Base-by-base conservation (phyloP, 805 yeast species). In the Lachancea cidri region DNA sequence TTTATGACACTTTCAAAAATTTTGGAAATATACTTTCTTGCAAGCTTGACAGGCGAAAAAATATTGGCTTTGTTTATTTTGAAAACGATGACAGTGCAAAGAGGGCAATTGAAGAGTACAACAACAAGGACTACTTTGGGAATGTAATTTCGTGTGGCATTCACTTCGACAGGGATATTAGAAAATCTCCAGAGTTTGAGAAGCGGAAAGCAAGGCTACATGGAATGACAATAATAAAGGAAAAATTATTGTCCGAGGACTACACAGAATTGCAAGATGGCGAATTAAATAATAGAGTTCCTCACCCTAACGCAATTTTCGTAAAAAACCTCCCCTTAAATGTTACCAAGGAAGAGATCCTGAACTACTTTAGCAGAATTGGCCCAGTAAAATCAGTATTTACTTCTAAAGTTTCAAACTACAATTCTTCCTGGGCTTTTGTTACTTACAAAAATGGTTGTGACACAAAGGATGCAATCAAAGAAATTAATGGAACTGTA, bases 1-100 rank as follows among this genome's bases (percentile, higher is more conserved):
- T 76, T 48, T 76, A 71, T 54, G 77, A 73, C 41, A 64, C 67
- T 6, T 77, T 77, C 50, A 73, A 67, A 45, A 52, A 53, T 1
- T 72, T 62, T 55, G 80, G 79, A 17, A 70, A 66, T 37, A 63
- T 71, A 5, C 42, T 69, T 4, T 70, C 74, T 4, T 70, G 74
- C 36, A 70, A 69, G 41, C 40, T 70, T 30, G 66, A 67, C 37
- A 42, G 54, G 33, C 50, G 53, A 7, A 70, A 69, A 47, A 56
- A 55, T 31, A 67, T 68, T 37, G 76, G 73, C 0, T 71, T 68
- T 39, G 57, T 70, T 16, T 61, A 65, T 27, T 71, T 70, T 44
- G 62, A 61, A 27, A 48, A 54, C 31, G 58, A 55, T 29, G 32
- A 44, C 3, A 53, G 53, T 31, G 76, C 76, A 3, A 51, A 53